Base-by-base conservation (phyloP, 106 monocot species). In the Allium cepa region DNA sequence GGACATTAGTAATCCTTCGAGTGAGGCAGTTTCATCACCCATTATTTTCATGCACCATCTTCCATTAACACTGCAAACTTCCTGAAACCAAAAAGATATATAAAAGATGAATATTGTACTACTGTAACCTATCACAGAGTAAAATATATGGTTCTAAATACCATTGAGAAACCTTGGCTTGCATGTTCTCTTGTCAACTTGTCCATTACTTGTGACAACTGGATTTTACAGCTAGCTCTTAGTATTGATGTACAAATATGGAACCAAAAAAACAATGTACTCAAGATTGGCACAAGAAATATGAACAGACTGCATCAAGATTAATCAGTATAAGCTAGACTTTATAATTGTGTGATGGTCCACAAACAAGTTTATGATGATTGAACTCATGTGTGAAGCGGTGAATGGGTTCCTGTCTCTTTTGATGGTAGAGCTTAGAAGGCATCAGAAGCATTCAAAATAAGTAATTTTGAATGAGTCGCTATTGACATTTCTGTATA, bases 191-290 rank as follows among this genome's bases (percentile, higher is more conserved):
- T 75, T 59, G 69, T 59, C 56, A 91, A 71, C 53, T 79, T 87
- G 58, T 84, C 91, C 91, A 91, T 79, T 56, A 91, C 72, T 36
- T 81, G 86, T 75, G 75, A 84, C 53, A 91, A 77, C 91, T 91
- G 77, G 28, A 75, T 49, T 68, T 63, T 55, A 15, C 11, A 55
- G 15, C 53, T 55, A 55, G 3, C 53, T 53, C 5, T 55, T 55
- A 15, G 53, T 55, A 55, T 55, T 55, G 53, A 36, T 36, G 36
- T 36, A 36, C 36, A 36, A 36, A 36, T 5, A 36, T 1, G 1
- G 36, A 36, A 36, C 36, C 36, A 36, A 36, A 36, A 36, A 36
- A 36, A 3, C 3, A 36, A 0, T 36, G 36, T 36, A 5, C 36
- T 36, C 5, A 36, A 36, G 36, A 36, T 36, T 36, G 3, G 36